phyloP scores from a whole-genome alignment of 306 rosid genomes.

The Cicer cuneatum region DNA sequence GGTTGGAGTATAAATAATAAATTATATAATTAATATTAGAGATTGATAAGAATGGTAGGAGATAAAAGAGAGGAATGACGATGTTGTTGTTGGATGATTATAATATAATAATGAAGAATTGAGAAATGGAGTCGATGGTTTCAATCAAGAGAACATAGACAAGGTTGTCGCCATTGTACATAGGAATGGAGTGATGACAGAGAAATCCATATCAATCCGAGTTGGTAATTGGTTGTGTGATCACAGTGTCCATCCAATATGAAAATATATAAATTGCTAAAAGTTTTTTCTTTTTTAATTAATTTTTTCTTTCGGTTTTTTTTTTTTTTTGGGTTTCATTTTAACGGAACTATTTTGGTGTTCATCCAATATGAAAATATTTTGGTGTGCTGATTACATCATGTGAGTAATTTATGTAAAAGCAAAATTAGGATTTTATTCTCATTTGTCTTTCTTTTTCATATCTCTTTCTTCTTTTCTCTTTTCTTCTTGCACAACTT shows the following conservation, averaged over 20 bases:
- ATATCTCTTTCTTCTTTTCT: too few species aligned
- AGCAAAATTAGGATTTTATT: too few species aligned
- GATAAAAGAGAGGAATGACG: slow-evolving; percentile 18
- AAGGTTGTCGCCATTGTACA: not conserved
- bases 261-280: not conserved
- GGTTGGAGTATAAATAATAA: not conserved
- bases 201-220: not conserved
- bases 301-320: too few species aligned
- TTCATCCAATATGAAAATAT: not conserved
- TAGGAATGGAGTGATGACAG: not conserved
- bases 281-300: too few species aligned
- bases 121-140: not conserved
- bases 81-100: not conserved
- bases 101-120: not conserved
- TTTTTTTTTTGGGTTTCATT: too few species aligned
- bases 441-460: too few species aligned
- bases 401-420: too few species aligned
- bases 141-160: not conserved
- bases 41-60: slow-evolving; percentile 20
- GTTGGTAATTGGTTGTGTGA: not conserved
- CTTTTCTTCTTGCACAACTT: too few species aligned
- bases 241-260: slow-evolving; percentile 3
- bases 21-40: not conserved
- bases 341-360: too few species aligned
- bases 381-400: rapidly evolving